Base-by-base conservation (phyloP, 495 filamentous ascomycete species). In the Chaetomium tenue region DNA sequence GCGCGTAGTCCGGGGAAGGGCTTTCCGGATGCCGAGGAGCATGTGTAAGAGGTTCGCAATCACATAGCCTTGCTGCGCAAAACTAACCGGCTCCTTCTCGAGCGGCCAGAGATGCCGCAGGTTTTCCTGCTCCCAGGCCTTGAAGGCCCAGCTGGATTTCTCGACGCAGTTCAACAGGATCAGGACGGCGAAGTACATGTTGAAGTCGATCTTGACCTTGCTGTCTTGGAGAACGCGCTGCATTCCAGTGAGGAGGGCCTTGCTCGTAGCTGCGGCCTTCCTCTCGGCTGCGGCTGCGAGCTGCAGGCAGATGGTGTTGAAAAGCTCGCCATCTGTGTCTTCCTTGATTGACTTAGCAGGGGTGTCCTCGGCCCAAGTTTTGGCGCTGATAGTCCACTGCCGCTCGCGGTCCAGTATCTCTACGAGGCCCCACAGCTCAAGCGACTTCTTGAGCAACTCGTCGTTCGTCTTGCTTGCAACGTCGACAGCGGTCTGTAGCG, bases 111-210 rank as follows among this genome's bases (percentile, higher is more conserved):
- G 73, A 66, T 82, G 69, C 56, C 82, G 72, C 56, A 83, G 72
- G 53, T 80, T 74, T 25, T 86, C 81, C 65, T 88, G 83, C 50
- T 89, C 86, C 87, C 87, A 91, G 0, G 83, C 86, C 40, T 86
- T 87, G 79, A 90, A 92, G 0, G 90, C 82, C 88, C 90, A 93
- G 58, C 86, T 89, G n/a, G 88, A 89, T 71, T 91, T 88, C 75
- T 94, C 91, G 12, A 93, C 84, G 62, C 89, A 91, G 72, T 88
- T 90, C 44, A 94, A 78, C 20, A 93, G 81, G 42, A 94, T 83
- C 61, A 93, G 75, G 15, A 87, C 84, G 5, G 88, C 85, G 18
- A 93, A 78, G 74, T 90, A 93, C 51, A 88, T 91, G 69, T 88
- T 86, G 64, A 92, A 91, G 47, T 78, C 77, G 68, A 84, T 84